Conservation (phyloP, 1,284 basidiomycete genomes). For the Coniferiporia weirii region DNA sequence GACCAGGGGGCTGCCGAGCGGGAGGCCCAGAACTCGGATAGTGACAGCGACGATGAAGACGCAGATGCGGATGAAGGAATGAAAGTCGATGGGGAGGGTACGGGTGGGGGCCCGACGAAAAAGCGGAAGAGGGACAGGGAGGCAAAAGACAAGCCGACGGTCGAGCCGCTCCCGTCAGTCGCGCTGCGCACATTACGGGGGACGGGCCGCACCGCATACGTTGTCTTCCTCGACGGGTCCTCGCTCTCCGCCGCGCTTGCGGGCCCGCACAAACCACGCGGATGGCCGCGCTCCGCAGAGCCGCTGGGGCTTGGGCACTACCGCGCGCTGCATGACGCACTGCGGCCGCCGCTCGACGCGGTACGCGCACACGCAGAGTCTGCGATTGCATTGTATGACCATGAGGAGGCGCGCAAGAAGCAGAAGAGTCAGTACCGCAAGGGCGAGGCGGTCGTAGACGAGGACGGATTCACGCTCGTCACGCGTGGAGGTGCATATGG, state of each 20-base stretch:
- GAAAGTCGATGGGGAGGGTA: conserved; percentile 6
- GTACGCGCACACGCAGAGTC: conserved; percentile 75
- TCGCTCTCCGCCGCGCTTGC: conserved; percentile 63
- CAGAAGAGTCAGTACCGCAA: conserved; percentile 60
- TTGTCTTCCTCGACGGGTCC: conserved; percentile 74
- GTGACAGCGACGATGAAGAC: conserved; percentile 28
- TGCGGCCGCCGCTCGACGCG: conserved; percentile 66
- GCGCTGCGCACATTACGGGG: conserved; percentile 51
- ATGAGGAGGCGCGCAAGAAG: conserved; percentile 56
- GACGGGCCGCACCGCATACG: conserved; percentile 64
- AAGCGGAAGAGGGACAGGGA: conserved; percentile 38
- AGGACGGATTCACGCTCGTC: conserved; percentile 89
- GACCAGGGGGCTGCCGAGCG: conserved; percentile 35
- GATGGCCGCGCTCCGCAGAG: conserved; percentile 54
- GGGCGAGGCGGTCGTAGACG: conserved; percentile 83
- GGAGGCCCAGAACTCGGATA: conserved; percentile 23
- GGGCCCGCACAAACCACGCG: conserved; percentile 40
- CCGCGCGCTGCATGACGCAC: conserved; percentile 49
- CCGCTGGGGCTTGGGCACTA: conserved; percentile 74
- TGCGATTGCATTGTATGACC: conserved; percentile 71
- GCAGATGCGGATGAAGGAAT: conserved; percentile 22
- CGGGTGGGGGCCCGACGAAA: conserved; percentile 38
- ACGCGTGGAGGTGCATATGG: conserved; percentile 85
- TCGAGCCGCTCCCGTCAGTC: conserved; percentile 52
- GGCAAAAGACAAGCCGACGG: conserved; percentile 36